Evolutionary conservation across 2,329 filamentous ascomycete species (phyloP).

Genomic region (Rutstroemia sp.): DNA sequence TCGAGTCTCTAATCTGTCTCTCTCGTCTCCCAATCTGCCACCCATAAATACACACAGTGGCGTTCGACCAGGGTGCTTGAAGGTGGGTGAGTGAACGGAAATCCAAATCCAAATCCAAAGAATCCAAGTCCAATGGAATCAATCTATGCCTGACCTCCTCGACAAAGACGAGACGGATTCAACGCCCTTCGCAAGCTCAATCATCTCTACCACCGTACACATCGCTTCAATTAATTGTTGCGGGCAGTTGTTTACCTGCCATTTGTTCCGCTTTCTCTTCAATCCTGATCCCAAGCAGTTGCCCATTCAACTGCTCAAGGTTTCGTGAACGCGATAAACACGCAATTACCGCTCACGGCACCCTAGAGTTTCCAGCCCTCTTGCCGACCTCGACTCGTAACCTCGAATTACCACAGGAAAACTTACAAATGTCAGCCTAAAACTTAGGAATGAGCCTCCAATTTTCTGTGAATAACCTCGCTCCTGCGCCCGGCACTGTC

Average conservation of each 20-base stretch:
- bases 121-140: slow-evolving; percentile 3
- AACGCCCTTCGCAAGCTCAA: neutral
- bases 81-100: neutral
- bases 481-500: neutral
- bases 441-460: slow-evolving; percentile 6
- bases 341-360: neutral
- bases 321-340: neutral
- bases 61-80: neutral
- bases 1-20: no score
- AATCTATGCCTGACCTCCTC: neutral
- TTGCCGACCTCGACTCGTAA: neutral
- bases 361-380: neutral
- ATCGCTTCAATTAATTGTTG: no score
- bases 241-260: no score
- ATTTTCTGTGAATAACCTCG: slow-evolving; percentile 2
- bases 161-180: neutral
- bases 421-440: slow-evolving; percentile 1
- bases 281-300: no score
- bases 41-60: slow-evolving; percentile 6
- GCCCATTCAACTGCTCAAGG: neutral
- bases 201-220: no score
- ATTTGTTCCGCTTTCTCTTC: no score
- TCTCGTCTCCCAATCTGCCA: no score
- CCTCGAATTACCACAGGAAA: neutral
- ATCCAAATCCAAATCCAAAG: no score